Evolutionary conservation across 345 rosid species (phyloP).

Genomic region (Salix arbutifolia): DNA sequence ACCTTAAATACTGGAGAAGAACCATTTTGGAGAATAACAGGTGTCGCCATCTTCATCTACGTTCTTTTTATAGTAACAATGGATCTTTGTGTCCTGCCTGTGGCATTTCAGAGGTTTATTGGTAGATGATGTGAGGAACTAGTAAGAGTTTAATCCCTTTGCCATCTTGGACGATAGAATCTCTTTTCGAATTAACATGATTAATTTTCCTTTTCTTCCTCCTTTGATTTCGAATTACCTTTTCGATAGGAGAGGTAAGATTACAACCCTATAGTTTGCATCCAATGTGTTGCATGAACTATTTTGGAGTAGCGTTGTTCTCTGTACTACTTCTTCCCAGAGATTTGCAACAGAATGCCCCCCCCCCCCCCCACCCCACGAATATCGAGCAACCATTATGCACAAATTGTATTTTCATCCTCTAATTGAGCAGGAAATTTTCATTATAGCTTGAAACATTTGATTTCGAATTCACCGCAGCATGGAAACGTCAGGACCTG

Average conservation of each 20-base stretch:
- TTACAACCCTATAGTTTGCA: neutral
- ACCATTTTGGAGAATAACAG: neutral
- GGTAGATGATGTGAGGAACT: neutral
- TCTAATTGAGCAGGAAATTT: too few species aligned
- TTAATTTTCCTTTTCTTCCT: neutral
- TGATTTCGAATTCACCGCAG: too few species aligned
- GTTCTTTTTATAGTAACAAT: neutral
- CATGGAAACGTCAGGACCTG: too few species aligned
- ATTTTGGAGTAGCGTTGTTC: neutral
- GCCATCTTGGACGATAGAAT: neutral
- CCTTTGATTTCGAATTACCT: too few species aligned
- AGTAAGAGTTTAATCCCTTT: neutral
- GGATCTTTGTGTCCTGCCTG: neutral
- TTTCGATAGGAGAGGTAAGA: neutral
- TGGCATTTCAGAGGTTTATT: neutral
- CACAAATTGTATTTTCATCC: too few species aligned
- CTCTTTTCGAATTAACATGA: neutral
- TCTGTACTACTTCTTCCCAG: too few species aligned
- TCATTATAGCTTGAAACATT: too few species aligned
- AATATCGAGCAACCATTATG: too few species aligned
- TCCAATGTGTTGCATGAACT: neutral
- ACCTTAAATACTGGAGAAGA: neutral
- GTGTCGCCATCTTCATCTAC: neutral
- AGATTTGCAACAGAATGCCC: too few species aligned
- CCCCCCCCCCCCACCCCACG: too few species aligned